These are phyloP conservation scores for Kockovaella imperatae DNA, from an alignment of 768 basidiomycete species.

Conservation along the genomic window DNA sequence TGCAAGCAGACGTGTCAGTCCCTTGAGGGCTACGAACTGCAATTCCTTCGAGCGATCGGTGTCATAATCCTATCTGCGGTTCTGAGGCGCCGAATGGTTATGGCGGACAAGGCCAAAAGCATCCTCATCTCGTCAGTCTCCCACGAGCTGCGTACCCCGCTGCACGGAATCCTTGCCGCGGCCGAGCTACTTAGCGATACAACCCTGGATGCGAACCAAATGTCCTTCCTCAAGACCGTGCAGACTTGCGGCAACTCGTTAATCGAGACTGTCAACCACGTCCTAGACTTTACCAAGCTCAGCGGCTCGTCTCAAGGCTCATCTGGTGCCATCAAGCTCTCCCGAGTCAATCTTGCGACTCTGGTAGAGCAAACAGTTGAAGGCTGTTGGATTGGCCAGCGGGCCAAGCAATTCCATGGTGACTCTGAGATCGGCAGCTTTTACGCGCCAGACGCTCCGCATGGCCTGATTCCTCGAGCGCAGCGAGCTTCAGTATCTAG, in stretches of 20 bases:
- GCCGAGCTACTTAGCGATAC: slow-evolving; percentile 86
- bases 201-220: slow-evolving; percentile 67
- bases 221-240: slow-evolving; percentile 82
- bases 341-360: slow-evolving; percentile 47
- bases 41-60: slow-evolving; percentile 83
- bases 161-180: slow-evolving; percentile 87
- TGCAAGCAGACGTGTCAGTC: slow-evolving; percentile 71
- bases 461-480: slow-evolving; percentile 40
- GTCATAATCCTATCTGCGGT: slow-evolving; percentile 91
- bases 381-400: slow-evolving; percentile 87
- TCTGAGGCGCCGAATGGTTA: slow-evolving; percentile 80
- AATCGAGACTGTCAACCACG: slow-evolving; percentile 94
- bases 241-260: slow-evolving; percentile 92
- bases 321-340: slow-evolving; percentile 50
- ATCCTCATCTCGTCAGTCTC: slow-evolving; percentile 31
- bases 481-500: slow-evolving; percentile 42
- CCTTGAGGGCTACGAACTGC: slow-evolving; percentile 55
- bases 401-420: slow-evolving; percentile 63
- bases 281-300: slow-evolving; percentile 89
- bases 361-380: slow-evolving; percentile 54
- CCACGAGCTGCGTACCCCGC: slow-evolving; percentile 55
- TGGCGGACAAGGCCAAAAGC: slow-evolving; percentile 83
- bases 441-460: slow-evolving; percentile 68
- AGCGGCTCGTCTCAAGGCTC: slow-evolving; percentile 73
- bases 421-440: slow-evolving; percentile 84